These are phyloP conservation scores for Hericium erinaceus DNA, from an alignment of 768 basidiomycete species.

Conservation along the genomic window DNA sequence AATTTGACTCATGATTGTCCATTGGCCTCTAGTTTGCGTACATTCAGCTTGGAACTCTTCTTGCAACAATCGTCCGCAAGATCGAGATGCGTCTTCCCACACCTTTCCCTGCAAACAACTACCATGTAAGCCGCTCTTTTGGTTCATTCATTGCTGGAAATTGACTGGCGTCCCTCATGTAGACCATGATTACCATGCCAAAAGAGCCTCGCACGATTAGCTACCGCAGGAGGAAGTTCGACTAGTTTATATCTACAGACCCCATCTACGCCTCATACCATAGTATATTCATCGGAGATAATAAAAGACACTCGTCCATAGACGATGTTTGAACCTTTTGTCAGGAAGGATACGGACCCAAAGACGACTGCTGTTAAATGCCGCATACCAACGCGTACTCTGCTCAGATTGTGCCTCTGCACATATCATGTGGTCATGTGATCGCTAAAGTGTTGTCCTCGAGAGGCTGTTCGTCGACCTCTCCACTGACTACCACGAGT, in stretches of 20 bases:
- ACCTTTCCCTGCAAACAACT: slow-evolving; percentile 76
- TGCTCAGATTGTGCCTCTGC: no score
- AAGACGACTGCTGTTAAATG: no score
- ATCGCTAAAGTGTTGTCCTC: no score
- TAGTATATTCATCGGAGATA: neutral
- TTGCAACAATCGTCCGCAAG: slow-evolving; percentile 68
- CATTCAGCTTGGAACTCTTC: slow-evolving; percentile 80
- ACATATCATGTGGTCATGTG: no score
- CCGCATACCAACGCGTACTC: no score
- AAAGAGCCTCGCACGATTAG: slow-evolving; percentile 54
- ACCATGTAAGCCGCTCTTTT: slow-evolving; percentile 53
- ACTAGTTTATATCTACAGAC: slow-evolving; percentile 23
- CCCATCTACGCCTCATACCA: neutral
- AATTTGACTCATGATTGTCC: slow-evolving; percentile 6
- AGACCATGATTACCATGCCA: slow-evolving; percentile 95
- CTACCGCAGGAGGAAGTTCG: slow-evolving; percentile 57
- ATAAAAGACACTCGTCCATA: neutral
- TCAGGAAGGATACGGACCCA: no score
- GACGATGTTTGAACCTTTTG: neutral
- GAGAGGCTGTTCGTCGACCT: no score
- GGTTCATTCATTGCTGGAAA: neutral
- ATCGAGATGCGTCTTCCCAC: slow-evolving; percentile 65
- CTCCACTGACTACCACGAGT: no score
- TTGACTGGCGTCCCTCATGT: slow-evolving; percentile 3
- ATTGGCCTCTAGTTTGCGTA: slow-evolving; percentile 68